Evolutionary conservation across 2,329 filamentous ascomycete species (phyloP).

Genomic region (Dothistroma septosporum): DNA sequence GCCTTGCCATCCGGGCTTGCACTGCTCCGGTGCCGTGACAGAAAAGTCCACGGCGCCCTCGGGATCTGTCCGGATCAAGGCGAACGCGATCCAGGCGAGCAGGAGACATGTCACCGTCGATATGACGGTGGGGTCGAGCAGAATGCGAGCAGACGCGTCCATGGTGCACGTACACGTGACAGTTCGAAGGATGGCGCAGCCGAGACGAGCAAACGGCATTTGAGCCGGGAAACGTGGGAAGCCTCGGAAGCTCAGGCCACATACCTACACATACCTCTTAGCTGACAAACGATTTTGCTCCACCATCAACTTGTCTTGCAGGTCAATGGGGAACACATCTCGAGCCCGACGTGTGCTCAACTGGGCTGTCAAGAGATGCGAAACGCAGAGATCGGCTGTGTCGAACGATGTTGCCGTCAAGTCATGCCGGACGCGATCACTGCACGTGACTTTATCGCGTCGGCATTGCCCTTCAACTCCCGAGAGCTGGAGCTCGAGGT

Average conservation of each 20-base stretch:
- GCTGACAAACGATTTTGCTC: background rate
- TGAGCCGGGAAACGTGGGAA: too few relatives aligned
- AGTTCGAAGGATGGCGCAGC: background rate
- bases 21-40: slow-evolving; percentile 56
- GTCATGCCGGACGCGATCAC: background rate
- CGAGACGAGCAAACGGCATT: background rate
- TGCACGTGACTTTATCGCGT: too few relatives aligned
- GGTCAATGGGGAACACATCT: background rate
- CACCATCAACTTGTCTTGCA: background rate
- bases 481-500: background rate
- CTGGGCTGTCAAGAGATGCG: too few relatives aligned
- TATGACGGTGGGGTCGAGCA: slow-evolving; percentile 9
- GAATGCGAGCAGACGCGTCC: slow-evolving; percentile 8
- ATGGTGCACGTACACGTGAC: slow-evolving; percentile 3
- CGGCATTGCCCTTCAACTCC: background rate
- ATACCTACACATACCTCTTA: background rate
- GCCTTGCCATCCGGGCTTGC: slow-evolving; percentile 51
- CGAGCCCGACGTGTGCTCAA: too few relatives aligned
- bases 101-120: slow-evolving; percentile 10
- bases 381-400: too few relatives aligned
- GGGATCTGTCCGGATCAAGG: slow-evolving; percentile 13
- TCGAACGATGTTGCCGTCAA: background rate
- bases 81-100: slow-evolving; percentile 11
- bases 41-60: slow-evolving; percentile 27
- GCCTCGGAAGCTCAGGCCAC: too few relatives aligned